These are phyloP conservation scores for Manihot esculenta DNA, from an alignment of 441 rosid species.

Conservation along the genomic window DNA sequence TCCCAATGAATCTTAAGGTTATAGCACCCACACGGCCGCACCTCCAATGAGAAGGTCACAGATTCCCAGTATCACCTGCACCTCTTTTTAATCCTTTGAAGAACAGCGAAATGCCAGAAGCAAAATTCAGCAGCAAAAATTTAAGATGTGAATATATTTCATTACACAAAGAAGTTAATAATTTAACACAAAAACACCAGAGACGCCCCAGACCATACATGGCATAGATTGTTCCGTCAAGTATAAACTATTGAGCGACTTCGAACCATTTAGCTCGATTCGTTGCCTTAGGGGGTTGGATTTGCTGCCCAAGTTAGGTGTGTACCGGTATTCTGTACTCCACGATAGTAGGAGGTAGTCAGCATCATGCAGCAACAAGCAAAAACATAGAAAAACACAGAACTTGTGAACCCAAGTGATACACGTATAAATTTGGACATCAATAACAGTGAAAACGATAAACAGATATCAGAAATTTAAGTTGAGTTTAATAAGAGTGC, in stretches of 20 bases:
- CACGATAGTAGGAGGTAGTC: too few relatives aligned
- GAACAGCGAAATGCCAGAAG: neutral
- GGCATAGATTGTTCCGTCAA: too few relatives aligned
- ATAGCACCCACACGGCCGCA: too few relatives aligned
- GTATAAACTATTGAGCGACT: too few relatives aligned
- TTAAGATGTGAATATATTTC: too few relatives aligned
- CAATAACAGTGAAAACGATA: neutral
- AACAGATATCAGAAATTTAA: neutral
- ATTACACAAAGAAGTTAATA: neutral
- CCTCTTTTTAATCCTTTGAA: too few relatives aligned
- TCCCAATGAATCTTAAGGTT: neutral
- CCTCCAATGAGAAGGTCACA: too few relatives aligned
- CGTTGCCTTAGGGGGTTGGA: neutral
- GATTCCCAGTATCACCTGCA: too few relatives aligned
- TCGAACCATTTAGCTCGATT: neutral
- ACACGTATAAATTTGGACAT: neutral
- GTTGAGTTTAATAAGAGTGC: neutral
- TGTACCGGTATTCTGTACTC: too few relatives aligned
- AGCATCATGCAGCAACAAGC: conserved; percentile 2
- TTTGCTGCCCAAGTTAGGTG: neutral
- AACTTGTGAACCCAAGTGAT: neutral
- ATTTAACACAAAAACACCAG: too few relatives aligned
- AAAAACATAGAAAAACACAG: neutral
- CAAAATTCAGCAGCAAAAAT: neutral
- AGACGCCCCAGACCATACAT: neutral